phyloP scores from a whole-genome alignment of 345 rosid species.

The Citrus sp. region DNA sequence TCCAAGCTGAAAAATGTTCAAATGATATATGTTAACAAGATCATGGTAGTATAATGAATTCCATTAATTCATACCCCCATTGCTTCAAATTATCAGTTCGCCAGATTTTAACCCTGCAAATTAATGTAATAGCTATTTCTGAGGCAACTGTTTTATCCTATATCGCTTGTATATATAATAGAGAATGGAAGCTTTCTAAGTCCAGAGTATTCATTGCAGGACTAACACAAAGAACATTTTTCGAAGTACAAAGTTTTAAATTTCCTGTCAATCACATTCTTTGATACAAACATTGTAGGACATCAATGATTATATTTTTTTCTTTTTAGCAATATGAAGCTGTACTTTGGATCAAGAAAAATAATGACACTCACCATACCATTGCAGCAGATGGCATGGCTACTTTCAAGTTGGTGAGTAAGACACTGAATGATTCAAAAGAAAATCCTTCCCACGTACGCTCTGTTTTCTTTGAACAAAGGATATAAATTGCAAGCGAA shows the following conservation, averaged over 20 bases:
- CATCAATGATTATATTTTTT: no score
- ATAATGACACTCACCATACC: constrained; percentile 53
- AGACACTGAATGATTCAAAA: constrained; percentile 28
- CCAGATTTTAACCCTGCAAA: neutral
- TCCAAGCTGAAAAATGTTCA: constrained; percentile 46
- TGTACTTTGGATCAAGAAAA: no score
- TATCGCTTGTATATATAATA: neutral
- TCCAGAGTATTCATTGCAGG: neutral
- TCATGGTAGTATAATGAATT: neutral
- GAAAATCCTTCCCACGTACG: constrained; percentile 67
- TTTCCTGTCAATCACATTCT: neutral
- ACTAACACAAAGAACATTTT: neutral
- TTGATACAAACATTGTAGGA: neutral
- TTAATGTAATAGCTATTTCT: neutral
- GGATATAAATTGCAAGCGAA: constrained; percentile 42
- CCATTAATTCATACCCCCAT: neutral
- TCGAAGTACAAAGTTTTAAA: neutral
- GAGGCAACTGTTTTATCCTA: neutral
- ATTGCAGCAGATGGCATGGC: constrained; percentile 75
- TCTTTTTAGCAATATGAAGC: no score
- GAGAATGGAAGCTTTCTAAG: neutral
- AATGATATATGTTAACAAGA: neutral
- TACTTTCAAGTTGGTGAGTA: constrained; percentile 35
- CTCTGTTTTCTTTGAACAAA: constrained; percentile 32
- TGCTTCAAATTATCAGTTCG: neutral